Evolutionary conservation across 495 filamentous ascomycete genomes (phyloP), one percentile per base, ranked within the genome.

Genomic region (Cladorrhinum samala): DNA sequence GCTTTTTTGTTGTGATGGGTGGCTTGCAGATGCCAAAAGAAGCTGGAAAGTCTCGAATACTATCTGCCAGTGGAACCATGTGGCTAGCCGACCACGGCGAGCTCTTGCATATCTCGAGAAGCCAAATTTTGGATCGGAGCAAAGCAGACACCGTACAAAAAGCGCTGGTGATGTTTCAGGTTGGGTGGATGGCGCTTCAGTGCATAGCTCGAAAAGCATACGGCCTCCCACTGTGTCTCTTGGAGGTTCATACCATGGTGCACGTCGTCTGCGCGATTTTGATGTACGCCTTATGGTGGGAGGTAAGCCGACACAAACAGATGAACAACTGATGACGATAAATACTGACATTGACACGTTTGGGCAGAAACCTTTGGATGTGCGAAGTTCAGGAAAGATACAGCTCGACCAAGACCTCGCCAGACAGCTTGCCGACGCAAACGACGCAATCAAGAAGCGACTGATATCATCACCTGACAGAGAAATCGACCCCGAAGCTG

Each of bases 231-330:
- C 40, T 66, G 3, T 54, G 64, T 2, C 42, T 74, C 2, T 54
- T 75, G 0, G 71, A 75, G 39, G 21, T 73, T 4, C 67, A 72
- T 52, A 70, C 63, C 2, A 52, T 72, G 30, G 62, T 64, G 0
- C 70, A 74, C 52, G 67, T 71, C 14, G 3, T 63, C 6, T 72
- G 68, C 43, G 68, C 68, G 18, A 20, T 73, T 3, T 7, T 56
- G 5, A 50, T 70, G 27, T 73, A 72, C 41, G n/a, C 33, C 1
- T 41, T 69, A 7, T 59, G 52, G 57, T 16, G 55, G 14, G 20
- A 59, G 43, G 52, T 59, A 18, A 38, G 27, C 11, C 27, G 11
- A 33, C 11, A 3, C 27, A 5, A 33, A 33, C 27, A 11, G 27
- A 6, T 33, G 6, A 33, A 33, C 27, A 33, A 11, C 11, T 33